Evolutionary conservation across 495 filamentous ascomycete genomes (phyloP).

Genomic region (Penicillium flavigenum): DNA sequence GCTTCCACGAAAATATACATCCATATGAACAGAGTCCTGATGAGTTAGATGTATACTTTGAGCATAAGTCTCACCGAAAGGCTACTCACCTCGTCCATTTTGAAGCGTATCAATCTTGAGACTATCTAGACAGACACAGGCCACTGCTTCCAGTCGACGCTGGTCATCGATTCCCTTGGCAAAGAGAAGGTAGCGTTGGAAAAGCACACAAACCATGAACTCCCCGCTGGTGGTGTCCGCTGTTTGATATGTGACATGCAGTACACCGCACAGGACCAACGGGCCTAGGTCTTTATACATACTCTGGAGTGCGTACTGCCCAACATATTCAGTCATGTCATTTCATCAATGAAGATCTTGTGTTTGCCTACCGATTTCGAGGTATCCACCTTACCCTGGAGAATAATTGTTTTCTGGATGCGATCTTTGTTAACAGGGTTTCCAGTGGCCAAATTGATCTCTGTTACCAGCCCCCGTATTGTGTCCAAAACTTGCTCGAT

Average conservation of each 20-base stretch:
- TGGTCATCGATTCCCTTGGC: constrained; percentile 62
- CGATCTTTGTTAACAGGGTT: constrained; percentile 42
- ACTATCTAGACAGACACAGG: constrained; percentile 68
- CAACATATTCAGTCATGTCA: constrained; percentile 19
- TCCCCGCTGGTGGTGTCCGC: constrained; percentile 64
- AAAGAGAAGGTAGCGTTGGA: constrained; percentile 75
- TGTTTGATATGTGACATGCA: constrained; percentile 81
- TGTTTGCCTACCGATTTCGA: constrained; percentile 58
- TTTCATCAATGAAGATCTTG: not conserved
- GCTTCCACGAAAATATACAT: constrained; percentile 86
- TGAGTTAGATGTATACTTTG: constrained; percentile 2
- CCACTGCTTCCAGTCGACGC: constrained; percentile 68
- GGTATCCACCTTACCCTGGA: constrained; percentile 60
- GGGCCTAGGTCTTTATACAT: constrained; percentile 77
- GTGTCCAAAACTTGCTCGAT: constrained; percentile 71
- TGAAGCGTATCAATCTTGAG: constrained; percentile 72
- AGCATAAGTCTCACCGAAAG: not conserved
- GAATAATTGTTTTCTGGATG: constrained; percentile 53
- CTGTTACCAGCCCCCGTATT: constrained; percentile 66
- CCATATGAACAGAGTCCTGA: constrained; percentile 82
- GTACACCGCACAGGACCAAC: constrained; percentile 77
- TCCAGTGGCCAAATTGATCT: constrained; percentile 73
- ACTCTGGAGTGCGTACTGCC: constrained; percentile 39
- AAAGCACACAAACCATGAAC: constrained; percentile 87
- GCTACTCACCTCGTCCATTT: constrained; percentile 73